Base-by-base conservation (phyloP, 148 eudicot genomes). In the Silene latifolia region DNA sequence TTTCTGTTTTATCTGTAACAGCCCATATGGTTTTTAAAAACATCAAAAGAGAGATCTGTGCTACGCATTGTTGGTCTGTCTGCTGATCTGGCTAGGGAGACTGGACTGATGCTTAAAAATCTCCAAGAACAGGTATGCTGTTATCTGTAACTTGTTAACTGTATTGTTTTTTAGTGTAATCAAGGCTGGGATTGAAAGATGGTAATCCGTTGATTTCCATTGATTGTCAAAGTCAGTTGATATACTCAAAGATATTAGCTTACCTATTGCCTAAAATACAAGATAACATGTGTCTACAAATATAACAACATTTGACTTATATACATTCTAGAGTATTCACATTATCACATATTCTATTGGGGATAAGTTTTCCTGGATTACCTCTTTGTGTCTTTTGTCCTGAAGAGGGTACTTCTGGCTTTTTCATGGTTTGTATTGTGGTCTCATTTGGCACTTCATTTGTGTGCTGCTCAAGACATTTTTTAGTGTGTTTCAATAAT, bases 11-110 rank as follows among this genome's bases (percentile, higher is more conserved):
- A 13, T 39, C 35, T 75, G 64, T 67, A 76, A 64, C 90, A 93
- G 98, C 98, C 98, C 61, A 81, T 87, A 17, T 95, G 98, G 98
- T 87, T 90, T 80, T 76, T 95, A 74, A 95, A 87, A 82, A 83
- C 88, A 70, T 84, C 86, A 61, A 89, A 85, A 73, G 89, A 88
- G 73, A 88, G 82, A 78, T 80, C 81, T 63, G 73, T 80, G 81
- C 97, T 84, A 73, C 90, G 97, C 72, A 86, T 85, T 75, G 85
- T 88, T 67, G 83, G 85, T 53, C 67, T 95, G 72, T 95, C 98
- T 62, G 86, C 89, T 86, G 98, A 95, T 82, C 81, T 95, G 83
- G 98, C 97, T 73, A 85, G 89, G 80, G 88, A 95, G 69, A 76
- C 89, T 58, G 91, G 88, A 67, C 77, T 76, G 69, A 83, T 83